These are phyloP conservation scores for Paratinospora sagittata DNA, from an alignment of 164 flowering plant species.

Conservation along the genomic window DNA sequence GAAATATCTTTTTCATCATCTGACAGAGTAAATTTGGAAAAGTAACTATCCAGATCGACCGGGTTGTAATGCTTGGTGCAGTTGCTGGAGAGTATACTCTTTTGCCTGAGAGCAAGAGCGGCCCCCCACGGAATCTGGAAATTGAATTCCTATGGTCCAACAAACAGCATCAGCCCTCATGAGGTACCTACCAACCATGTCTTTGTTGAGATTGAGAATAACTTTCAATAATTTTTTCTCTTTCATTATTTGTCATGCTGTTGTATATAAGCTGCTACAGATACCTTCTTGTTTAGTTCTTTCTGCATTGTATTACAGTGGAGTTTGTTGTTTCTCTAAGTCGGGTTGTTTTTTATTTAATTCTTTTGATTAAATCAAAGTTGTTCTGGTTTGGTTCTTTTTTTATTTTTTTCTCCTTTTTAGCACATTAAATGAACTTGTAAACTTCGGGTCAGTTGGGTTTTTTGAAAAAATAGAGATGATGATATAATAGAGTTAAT, in stretches of 20 bases:
- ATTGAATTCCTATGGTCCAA: slow-evolving; percentile 98
- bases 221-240: not conserved
- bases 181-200: slow-evolving; percentile 13
- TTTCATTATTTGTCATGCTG: slow-evolving; percentile 21
- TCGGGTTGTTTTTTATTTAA: slow-evolving; percentile 17
- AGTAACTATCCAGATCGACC: slow-evolving; percentile 95
- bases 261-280: slow-evolving; percentile 28
- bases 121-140: slow-evolving; percentile 75
- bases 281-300: not conserved
- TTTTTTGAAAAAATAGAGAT: not conserved
- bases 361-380: slow-evolving; percentile 32
- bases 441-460: not conserved
- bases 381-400: not conserved
- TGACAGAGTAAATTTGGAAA: slow-evolving; percentile 90
- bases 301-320: not conserved
- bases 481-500: too few species aligned
- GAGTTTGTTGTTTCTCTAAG: not conserved
- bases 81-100: slow-evolving; percentile 90
- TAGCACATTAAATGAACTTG: not conserved
- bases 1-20: slow-evolving; percentile 6
- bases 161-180: slow-evolving; percentile 26
- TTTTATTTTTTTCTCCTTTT: not conserved
- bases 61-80: slow-evolving; percentile 91
- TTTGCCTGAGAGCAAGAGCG: slow-evolving; percentile 86
- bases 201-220: slow-evolving; percentile 11